A percentile compares a stretch with the other conserved stretches of the same genome.
phyloP scores from a whole-genome alignment of 1,284 basidiomycete species.

The Lignosus rhinocerotis region DNA sequence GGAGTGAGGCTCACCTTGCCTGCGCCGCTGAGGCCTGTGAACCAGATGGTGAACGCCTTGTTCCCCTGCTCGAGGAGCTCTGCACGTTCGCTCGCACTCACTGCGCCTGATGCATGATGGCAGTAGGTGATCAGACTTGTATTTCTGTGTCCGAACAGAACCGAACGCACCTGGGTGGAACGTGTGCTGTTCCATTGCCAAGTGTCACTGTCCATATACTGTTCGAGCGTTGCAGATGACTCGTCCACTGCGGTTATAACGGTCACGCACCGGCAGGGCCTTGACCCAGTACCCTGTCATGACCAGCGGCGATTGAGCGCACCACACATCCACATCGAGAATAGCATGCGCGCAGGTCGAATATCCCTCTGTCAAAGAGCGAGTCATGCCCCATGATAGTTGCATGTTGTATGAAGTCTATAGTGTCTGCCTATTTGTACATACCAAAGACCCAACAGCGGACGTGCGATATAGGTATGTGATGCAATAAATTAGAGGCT shows the following conservation, averaged over 20 bases:
- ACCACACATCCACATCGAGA: background rate
- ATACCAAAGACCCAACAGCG: constrained; percentile 7
- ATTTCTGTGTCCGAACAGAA: background rate
- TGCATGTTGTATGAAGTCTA: background rate
- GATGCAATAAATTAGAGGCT: background rate
- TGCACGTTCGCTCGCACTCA: constrained; percentile 67
- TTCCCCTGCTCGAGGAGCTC: constrained; percentile 63
- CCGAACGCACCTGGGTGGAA: constrained; percentile 62
- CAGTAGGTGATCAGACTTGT: background rate
- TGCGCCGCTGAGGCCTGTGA: constrained; percentile 89
- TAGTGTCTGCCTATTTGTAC: constrained; percentile 14
- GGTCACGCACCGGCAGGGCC: too few relatives aligned
- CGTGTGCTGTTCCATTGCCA: constrained; percentile 35
- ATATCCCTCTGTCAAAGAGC: background rate
- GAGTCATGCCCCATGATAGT: too few relatives aligned
- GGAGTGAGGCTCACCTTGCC: constrained; percentile 65
- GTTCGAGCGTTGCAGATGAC: too few relatives aligned
- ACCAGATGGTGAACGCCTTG: constrained; percentile 88
- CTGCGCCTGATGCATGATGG: constrained; percentile 59
- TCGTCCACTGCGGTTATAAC: too few relatives aligned
- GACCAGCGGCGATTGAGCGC: background rate
- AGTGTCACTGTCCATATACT: too few relatives aligned
- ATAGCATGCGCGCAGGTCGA: too few relatives aligned
- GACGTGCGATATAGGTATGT: background rate
- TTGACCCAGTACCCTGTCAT: background rate